These are phyloP conservation scores for Ceratobasidium theobromae DNA, from an alignment of 1,284 basidiomycete genomes.

Conservation along the genomic window DNA sequence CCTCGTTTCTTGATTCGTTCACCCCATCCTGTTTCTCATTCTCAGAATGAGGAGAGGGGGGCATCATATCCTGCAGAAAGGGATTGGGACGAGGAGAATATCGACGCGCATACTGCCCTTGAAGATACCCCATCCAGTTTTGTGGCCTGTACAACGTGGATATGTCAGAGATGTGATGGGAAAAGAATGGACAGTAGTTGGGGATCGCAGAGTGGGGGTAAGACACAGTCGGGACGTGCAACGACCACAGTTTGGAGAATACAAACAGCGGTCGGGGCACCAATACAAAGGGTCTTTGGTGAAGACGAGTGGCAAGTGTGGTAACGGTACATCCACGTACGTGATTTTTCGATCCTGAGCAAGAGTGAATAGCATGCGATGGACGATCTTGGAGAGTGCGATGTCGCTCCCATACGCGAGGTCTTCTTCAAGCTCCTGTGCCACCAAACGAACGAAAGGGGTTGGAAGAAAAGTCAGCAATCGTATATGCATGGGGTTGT, in stretches of 20 bases:
- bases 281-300: neutral
- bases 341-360: conserved; percentile 78
- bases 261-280: conserved; percentile 22
- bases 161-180: conserved; percentile 33
- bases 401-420: conserved; percentile 59
- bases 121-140: conserved; percentile 62
- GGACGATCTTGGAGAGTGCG: conserved; percentile 70
- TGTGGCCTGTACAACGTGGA: conserved; percentile 52
- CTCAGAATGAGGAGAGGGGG: neutral
- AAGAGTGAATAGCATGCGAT: conserved; percentile 65
- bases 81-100: conserved; percentile 33
- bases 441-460: conserved; percentile 12
- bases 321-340: conserved; percentile 50
- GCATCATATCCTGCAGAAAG: conserved; percentile 25
- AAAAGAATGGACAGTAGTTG: conserved; percentile 2
- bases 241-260: conserved; percentile 9
- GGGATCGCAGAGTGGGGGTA: conserved; percentile 1
- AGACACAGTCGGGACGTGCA: conserved; percentile 15
- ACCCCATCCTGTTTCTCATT: neutral
- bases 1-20: neutral
- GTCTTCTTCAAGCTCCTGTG: conserved; percentile 75
- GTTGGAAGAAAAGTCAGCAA: neutral
- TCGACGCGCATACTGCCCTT: conserved; percentile 35
- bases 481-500: neutral
- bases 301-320: neutral